Percentiles rank a stretch among this genome's conserved stretches.
These are phyloP conservation scores for Globisporangium ultimum DNA, from an alignment of 352 stramenopile species.

Conservation along the genomic window DNA sequence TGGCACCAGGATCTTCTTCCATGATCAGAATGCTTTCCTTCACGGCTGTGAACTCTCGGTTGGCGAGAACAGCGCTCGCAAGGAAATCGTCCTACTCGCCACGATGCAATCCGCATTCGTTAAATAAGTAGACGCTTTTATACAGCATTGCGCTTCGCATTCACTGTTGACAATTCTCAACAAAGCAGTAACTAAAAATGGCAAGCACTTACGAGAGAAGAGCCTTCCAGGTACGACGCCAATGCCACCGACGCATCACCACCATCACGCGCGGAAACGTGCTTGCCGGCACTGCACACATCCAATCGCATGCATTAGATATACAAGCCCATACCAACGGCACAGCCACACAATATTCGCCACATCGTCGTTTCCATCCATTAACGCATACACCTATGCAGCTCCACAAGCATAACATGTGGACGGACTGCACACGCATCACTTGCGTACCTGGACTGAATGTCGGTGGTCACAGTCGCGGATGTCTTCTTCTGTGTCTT, in stretches of 20 bases:
- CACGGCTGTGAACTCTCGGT: slow-evolving; percentile 90
- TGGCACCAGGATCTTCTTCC: slow-evolving; percentile 56
- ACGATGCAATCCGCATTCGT: not conserved
- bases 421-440: not conserved
- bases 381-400: too few species aligned
- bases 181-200: not conserved
- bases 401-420: too few species aligned
- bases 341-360: too few species aligned
- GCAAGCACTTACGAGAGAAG: slow-evolving; percentile 51
- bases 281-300: slow-evolving; percentile 58
- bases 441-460: slow-evolving; percentile 56
- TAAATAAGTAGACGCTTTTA: not conserved
- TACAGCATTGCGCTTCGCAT: not conserved
- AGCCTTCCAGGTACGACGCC: slow-evolving; percentile 84
- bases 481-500: slow-evolving; percentile 77
- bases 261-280: slow-evolving; percentile 79
- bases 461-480: slow-evolving; percentile 58
- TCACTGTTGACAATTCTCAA: too few species aligned
- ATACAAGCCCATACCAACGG: too few species aligned
- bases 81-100: slow-evolving; percentile 87
- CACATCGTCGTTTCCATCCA: too few species aligned
- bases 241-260: slow-evolving; percentile 78
- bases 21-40: slow-evolving; percentile 86
- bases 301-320: not conserved
- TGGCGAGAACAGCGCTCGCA: slow-evolving; percentile 87